Percentiles rank a stretch among this genome's conserved stretches.
These are phyloP conservation scores for Phaeosphaeriaceae sp. DNA, from an alignment of 2,329 filamentous ascomycete species.

Conservation along the genomic window DNA sequence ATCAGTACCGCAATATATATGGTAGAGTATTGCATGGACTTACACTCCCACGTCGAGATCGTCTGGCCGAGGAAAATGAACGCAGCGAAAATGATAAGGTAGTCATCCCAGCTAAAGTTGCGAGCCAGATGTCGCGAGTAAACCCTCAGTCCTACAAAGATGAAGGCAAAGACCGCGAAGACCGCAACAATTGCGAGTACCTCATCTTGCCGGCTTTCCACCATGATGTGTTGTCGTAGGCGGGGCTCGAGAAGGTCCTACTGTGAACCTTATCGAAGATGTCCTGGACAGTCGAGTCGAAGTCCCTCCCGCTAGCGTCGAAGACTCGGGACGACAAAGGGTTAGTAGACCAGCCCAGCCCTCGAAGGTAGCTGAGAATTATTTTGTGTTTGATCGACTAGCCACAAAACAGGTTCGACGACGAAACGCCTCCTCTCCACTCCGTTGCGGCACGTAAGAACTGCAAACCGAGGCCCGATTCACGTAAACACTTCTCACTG, in stretches of 20 bases:
- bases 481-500: background rate
- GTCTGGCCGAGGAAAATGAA: constrained; percentile 34
- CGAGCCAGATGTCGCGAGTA: constrained; percentile 38
- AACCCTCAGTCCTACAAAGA: constrained; percentile 35
- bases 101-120: constrained; percentile 45
- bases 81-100: constrained; percentile 36
- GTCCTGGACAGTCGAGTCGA: background rate
- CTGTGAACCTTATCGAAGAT: background rate
- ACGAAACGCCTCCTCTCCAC: background rate
- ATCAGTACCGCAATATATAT: background rate
- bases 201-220: constrained; percentile 35
- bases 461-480: background rate
- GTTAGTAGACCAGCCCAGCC: background rate
- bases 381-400: background rate
- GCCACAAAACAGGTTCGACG: background rate
- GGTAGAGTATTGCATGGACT: constrained; percentile 1
- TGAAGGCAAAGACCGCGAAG: constrained; percentile 35
- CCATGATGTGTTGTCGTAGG: constrained; percentile 16
- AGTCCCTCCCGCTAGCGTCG: background rate
- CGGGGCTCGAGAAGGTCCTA: background rate
- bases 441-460: background rate
- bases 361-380: background rate
- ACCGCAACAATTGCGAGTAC: constrained; percentile 33
- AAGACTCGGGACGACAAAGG: background rate
- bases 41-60: constrained; percentile 33